phyloP scores from a whole-genome alignment of 345 rosid genomes.

The Gossypium bickii region DNA sequence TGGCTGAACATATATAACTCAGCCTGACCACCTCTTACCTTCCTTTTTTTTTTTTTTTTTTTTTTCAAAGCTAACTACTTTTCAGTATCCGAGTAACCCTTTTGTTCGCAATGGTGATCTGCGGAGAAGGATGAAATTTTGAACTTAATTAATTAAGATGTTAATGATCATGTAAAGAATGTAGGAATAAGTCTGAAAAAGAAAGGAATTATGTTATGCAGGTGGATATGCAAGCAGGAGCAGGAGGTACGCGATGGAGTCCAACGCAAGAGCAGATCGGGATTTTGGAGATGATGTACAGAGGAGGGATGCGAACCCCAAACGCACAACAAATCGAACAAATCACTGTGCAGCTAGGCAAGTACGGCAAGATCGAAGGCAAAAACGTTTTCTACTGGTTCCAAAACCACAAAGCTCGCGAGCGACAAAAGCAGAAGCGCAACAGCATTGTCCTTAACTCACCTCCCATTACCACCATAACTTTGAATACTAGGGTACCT shows the following conservation, averaged over 20 bases:
- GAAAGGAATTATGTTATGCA: constrained; percentile 6
- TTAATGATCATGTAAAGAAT: too few relatives aligned
- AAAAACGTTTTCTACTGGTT: constrained; percentile 98
- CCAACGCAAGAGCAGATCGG: constrained; percentile 98
- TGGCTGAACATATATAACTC: neutral
- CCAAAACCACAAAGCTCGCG: constrained; percentile 99
- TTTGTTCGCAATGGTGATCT: neutral
- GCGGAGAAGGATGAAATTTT: neutral
- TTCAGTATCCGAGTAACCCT: too few relatives aligned
- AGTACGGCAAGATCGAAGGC: constrained; percentile 94
- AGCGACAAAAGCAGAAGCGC: constrained; percentile 94
- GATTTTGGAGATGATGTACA: constrained; percentile 83
- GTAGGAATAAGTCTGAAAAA: too few relatives aligned
- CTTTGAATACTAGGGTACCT: constrained; percentile 50
- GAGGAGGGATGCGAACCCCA: constrained; percentile 88
- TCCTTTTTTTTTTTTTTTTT: neutral
- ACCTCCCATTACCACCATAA: constrained; percentile 28
- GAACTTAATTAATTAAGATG: neutral
- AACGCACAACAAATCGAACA: constrained; percentile 91
- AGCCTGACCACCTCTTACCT: neutral
- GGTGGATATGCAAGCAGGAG: constrained; percentile 91
- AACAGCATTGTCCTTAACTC: constrained; percentile 50
- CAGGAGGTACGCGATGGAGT: constrained; percentile 95
- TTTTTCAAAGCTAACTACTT: too few relatives aligned
- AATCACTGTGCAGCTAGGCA: constrained; percentile 72